Conservation (phyloP, 352 stramenopile species). For the Globisporangium paddicum region DNA sequence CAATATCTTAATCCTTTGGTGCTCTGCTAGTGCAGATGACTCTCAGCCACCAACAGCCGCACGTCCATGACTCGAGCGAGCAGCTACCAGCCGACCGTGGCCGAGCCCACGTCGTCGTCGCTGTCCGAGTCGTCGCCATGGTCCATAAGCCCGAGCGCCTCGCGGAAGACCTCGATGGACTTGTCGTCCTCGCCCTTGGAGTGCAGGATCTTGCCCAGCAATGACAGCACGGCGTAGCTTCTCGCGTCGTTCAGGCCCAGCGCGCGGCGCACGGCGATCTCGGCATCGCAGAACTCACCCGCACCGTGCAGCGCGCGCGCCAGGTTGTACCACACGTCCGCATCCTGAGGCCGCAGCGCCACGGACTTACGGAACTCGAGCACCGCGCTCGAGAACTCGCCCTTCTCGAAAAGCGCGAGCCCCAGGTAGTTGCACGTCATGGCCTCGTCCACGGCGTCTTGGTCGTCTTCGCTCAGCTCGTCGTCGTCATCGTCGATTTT, state of each 20-base stretch:
- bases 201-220: constrained; percentile 83
- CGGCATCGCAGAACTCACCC: constrained; percentile 57
- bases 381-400: constrained; percentile 48
- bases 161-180: constrained; percentile 71
- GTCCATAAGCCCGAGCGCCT: constrained; percentile 69
- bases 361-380: constrained; percentile 72
- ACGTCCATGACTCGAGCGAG: not conserved
- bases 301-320: constrained; percentile 52
- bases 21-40: not conserved
- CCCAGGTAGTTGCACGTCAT: constrained; percentile 75
- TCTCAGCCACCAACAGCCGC: not conserved
- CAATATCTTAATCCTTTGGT: constrained; percentile 6
- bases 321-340: constrained; percentile 76
- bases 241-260: constrained; percentile 36
- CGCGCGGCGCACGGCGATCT: constrained; percentile 54
- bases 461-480: constrained; percentile 20
- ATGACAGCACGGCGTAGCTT: constrained; percentile 65
- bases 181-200: constrained; percentile 72
- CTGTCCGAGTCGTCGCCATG: constrained; percentile 54
- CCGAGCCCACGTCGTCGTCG: constrained; percentile 71
- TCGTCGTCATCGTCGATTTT: constrained; percentile 33
- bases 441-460: constrained; percentile 35
- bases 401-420: constrained; percentile 62
- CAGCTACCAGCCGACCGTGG: constrained; percentile 69
- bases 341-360: constrained; percentile 51